Evolutionary conservation across 306 rosid species (phyloP).

Genomic region (Begonia masoniana): DNA sequence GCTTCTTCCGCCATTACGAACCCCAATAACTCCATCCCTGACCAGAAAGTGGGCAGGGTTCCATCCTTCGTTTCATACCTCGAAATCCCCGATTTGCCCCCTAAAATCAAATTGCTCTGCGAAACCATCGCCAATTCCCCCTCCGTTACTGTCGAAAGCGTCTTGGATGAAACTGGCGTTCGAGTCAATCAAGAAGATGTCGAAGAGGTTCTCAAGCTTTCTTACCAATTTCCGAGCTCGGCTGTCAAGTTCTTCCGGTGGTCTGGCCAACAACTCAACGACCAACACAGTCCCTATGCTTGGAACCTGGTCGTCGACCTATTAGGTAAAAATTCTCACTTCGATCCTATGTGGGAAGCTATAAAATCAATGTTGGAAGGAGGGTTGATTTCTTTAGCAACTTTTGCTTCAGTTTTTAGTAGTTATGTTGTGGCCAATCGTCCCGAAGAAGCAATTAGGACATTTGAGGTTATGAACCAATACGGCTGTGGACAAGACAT

Average conservation of each 20-base stretch:
- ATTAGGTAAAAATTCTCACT: constrained; percentile 39
- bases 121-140: constrained; percentile 35
- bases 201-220: constrained; percentile 45
- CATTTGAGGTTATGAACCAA: constrained; percentile 41
- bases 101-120: constrained; percentile 26
- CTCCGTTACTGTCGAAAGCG: constrained; percentile 20
- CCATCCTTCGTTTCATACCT: constrained; percentile 27
- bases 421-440: constrained; percentile 35
- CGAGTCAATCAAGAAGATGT: constrained; percentile 30
- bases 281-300: constrained; percentile 48
- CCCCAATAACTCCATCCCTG: constrained; percentile 2
- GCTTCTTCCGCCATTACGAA: constrained; percentile 1
- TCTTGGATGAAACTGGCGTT: constrained; percentile 20
- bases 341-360: constrained; percentile 67
- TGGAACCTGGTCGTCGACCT: constrained; percentile 59
- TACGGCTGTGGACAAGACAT: constrained; percentile 36
- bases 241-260: constrained; percentile 63
- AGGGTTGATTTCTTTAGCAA: constrained; percentile 33
- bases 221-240: constrained; percentile 42
- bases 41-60: not conserved
- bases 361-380: constrained; percentile 36
- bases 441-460: constrained; percentile 24
- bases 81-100: constrained; percentile 19
- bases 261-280: constrained; percentile 37
- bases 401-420: constrained; percentile 52